Evolutionary conservation across 192 early-diverging fungal genomes (phyloP).

Genomic region (Chytriomyces sp.): DNA sequence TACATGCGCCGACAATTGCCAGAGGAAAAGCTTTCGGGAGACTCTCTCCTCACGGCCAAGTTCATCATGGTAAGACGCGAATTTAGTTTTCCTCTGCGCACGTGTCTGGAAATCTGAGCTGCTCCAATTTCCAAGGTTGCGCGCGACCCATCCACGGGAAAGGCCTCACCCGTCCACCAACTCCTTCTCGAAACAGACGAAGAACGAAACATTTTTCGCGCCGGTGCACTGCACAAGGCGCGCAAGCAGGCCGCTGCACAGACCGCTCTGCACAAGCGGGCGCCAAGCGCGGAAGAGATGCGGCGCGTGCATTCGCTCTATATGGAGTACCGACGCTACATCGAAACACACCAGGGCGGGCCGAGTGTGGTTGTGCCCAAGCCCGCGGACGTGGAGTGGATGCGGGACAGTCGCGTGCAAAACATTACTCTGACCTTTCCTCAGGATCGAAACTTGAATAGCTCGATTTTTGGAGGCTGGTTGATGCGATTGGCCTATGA

Average conservation of each 20-base stretch:
- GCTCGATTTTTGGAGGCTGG: constrained; percentile 75
- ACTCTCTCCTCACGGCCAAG: constrained; percentile 70
- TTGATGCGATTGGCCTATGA: constrained; percentile 87
- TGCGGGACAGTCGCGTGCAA: constrained; percentile 70
- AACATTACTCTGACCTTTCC: constrained; percentile 75
- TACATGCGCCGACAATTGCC: constrained; percentile 5
- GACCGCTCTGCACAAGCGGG: constrained; percentile 60
- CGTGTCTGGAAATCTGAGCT: neutral
- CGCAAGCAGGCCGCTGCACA: constrained; percentile 49
- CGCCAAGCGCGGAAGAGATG: constrained; percentile 78
- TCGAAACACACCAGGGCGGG: constrained; percentile 29
- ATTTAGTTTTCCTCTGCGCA: neutral
- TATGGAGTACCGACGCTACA: constrained; percentile 63
- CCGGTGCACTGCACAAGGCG: constrained; percentile 66
- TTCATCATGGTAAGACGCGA: constrained; percentile 79
- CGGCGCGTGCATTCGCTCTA: constrained; percentile 78
- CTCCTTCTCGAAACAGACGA: constrained; percentile 71
- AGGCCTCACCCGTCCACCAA: constrained; percentile 72
- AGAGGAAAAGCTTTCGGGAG: neutral
- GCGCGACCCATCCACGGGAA: constrained; percentile 68
- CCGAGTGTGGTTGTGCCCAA: constrained; percentile 27
- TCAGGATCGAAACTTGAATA: constrained; percentile 79
- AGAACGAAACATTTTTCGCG: constrained; percentile 69
- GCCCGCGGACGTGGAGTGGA: constrained; percentile 54
- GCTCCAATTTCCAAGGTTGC: constrained; percentile 37